phyloP scores from a whole-genome alignment of 805 yeast genomes.

The Suhomyces tanzawaensis region DNA sequence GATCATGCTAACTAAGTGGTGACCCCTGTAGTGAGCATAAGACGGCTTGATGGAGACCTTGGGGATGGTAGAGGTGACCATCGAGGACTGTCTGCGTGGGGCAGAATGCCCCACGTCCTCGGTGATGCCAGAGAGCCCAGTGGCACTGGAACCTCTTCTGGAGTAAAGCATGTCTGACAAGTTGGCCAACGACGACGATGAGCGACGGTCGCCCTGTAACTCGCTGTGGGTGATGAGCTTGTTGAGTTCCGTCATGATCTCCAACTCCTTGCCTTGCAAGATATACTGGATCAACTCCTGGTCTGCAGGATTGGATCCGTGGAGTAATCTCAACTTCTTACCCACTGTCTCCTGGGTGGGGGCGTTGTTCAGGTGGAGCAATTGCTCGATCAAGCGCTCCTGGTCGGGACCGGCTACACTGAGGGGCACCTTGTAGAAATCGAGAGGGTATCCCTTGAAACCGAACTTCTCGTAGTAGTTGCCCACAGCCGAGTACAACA shows the following conservation, averaged over 20 bases:
- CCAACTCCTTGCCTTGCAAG: slow-evolving; percentile 34
- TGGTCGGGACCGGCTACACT: slow-evolving; percentile 15
- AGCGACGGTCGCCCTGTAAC: slow-evolving; percentile 27
- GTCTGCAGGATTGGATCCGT: slow-evolving; percentile 23
- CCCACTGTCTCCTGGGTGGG: slow-evolving; percentile 17
- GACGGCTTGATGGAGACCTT: slow-evolving; percentile 35
- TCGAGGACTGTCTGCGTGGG: slow-evolving; percentile 25
- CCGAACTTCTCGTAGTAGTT: slow-evolving; percentile 65
- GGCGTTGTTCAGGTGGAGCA: slow-evolving; percentile 12
- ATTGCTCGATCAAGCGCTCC: slow-evolving; percentile 21
- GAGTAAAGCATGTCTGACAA: slow-evolving; percentile 21
- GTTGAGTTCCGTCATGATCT: slow-evolving; percentile 36
- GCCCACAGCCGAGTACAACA: slow-evolving; percentile 72
- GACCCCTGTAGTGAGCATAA: slow-evolving; percentile 1
- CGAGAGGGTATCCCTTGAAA: slow-evolving; percentile 39
- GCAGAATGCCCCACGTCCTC: slow-evolving; percentile 9
- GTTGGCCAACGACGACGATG: slow-evolving; percentile 34
- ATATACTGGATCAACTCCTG: slow-evolving; percentile 28
- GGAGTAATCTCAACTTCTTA: slow-evolving; percentile 28
- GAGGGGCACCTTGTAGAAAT: slow-evolving; percentile 32
- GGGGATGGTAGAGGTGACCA: slow-evolving; percentile 22
- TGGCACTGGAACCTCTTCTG: slow-evolving; percentile 19
- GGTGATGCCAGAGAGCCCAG: slow-evolving; percentile 19
- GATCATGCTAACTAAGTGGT: neutral
- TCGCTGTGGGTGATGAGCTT: slow-evolving; percentile 33